A percentile compares a stretch with the other conserved stretches of the same genome.
Conservation (phyloP, 257 asterid species). For the Ilex asprella region DNA sequence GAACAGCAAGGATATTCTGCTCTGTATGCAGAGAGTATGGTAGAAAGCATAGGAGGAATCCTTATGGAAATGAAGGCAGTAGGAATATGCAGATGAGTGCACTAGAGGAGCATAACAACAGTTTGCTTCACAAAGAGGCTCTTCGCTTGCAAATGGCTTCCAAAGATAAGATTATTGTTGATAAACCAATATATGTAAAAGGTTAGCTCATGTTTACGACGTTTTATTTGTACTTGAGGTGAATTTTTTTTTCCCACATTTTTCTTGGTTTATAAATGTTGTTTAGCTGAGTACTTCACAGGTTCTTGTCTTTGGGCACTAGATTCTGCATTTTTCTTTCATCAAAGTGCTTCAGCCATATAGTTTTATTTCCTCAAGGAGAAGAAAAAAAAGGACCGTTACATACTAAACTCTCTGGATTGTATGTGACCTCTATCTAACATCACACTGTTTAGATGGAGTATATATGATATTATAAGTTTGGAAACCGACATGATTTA, state of each 20-base stretch:
- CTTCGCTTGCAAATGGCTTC: slow-evolving; percentile 96
- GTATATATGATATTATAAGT: too few species aligned
- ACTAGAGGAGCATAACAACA: slow-evolving; percentile 94
- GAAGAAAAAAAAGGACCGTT: too few species aligned
- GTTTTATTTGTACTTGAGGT: slow-evolving; percentile 1
- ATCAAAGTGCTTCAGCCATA: too few species aligned
- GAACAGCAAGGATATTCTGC: slow-evolving; percentile 94
- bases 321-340: too few species aligned
- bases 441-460: too few species aligned
- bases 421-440: too few species aligned
- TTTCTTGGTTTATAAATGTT: too few species aligned
- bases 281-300: too few species aligned
- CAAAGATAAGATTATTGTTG: slow-evolving; percentile 76
- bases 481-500: too few species aligned
- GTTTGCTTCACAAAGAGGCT: slow-evolving; percentile 99
- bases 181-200: slow-evolving; percentile 88
- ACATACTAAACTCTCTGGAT: too few species aligned
- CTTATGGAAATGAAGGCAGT: slow-evolving; percentile 99
- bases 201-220: slow-evolving; percentile 38
- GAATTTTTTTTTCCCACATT: slow-evolving; percentile 1
- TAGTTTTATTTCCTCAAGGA: too few species aligned
- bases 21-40: slow-evolving; percentile 97
- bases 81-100: slow-evolving; percentile 99
- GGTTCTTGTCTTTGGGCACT: too few species aligned
- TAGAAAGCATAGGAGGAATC: slow-evolving; percentile 95